These are phyloP conservation scores for Colletotrichum filicis DNA, from an alignment of 2,329 filamentous ascomycete genomes.

Conservation along the genomic window DNA sequence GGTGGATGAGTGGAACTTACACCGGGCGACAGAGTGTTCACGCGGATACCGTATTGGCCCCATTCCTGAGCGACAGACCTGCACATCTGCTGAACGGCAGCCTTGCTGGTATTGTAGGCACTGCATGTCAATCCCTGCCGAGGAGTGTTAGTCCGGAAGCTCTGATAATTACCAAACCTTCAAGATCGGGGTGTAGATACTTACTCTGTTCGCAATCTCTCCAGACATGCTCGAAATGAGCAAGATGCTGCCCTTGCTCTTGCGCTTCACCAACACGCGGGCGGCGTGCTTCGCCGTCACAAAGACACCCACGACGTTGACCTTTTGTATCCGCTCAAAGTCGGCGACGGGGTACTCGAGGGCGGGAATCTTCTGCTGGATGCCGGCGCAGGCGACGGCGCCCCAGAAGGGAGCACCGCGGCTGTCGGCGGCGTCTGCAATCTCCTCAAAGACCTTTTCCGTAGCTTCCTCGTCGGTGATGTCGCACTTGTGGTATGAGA, in stretches of 20 bases:
- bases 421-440: conserved; percentile 47
- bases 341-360: conserved; percentile 62
- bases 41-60: conserved; percentile 70
- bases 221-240: conserved; percentile 62
- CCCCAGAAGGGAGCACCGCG: conserved; percentile 48
- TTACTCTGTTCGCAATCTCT: conserved; percentile 61
- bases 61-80: conserved; percentile 71
- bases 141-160: background rate
- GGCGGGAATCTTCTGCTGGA: conserved; percentile 58
- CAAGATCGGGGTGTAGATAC: conserved; percentile 23
- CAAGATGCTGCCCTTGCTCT: conserved; percentile 58
- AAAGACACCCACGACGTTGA: conserved; percentile 77
- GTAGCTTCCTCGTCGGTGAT: conserved; percentile 56
- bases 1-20: conserved; percentile 41
- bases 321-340: conserved; percentile 76
- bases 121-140: conserved; percentile 68
- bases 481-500: conserved; percentile 57
- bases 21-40: conserved; percentile 75
- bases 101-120: conserved; percentile 72
- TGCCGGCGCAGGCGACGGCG: conserved; percentile 58
- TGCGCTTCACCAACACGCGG: conserved; percentile 59
- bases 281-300: conserved; percentile 78
- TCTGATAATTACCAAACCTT: background rate
- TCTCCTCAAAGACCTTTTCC: conserved; percentile 46
- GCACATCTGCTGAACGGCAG: conserved; percentile 68